These are phyloP conservation scores for Astraeus odoratus DNA, from an alignment of 768 basidiomycete genomes.

Conservation along the genomic window DNA sequence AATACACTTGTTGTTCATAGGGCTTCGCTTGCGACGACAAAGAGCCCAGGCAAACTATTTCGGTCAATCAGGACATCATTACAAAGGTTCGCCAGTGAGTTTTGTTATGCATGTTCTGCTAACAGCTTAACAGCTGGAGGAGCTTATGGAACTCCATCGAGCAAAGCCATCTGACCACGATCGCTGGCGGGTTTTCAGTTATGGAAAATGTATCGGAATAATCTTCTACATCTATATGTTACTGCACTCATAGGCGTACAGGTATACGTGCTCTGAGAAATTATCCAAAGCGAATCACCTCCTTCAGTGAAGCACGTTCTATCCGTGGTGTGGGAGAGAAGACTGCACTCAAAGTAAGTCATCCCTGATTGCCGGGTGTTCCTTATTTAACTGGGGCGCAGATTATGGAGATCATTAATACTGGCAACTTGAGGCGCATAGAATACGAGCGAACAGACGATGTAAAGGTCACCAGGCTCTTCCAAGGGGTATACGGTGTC, in stretches of 20 bases:
- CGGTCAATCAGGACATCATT: constrained; percentile 66
- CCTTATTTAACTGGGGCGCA: constrained; percentile 21
- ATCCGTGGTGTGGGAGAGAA: constrained; percentile 65
- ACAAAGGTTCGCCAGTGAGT: constrained; percentile 47
- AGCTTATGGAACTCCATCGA: constrained; percentile 59
- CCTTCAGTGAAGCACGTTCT: constrained; percentile 49
- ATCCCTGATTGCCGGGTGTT: neutral
- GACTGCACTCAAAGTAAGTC: constrained; percentile 64
- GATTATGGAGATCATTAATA: constrained; percentile 79
- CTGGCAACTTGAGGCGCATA: constrained; percentile 66
- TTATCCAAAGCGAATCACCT: constrained; percentile 51
- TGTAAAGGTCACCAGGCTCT: constrained; percentile 45
- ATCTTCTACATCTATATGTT: neutral
- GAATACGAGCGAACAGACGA: constrained; percentile 61
- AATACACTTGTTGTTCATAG: constrained; percentile 24
- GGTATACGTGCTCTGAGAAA: constrained; percentile 54
- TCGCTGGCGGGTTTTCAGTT: constrained; percentile 59
- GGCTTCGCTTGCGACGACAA: constrained; percentile 63
- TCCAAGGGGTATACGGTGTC: constrained; percentile 83
- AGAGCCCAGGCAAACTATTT: constrained; percentile 26
- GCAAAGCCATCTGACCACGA: constrained; percentile 55
- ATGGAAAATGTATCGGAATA: constrained; percentile 51
- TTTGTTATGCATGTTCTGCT: constrained; percentile 1
- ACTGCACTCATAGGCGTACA: constrained; percentile 19
- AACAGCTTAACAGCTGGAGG: constrained; percentile 43